Evolutionary conservation across 2,329 filamentous ascomycete genomes (phyloP), one percentile per base, ranked within the genome.

Genomic region (Exophiala sp.): DNA sequence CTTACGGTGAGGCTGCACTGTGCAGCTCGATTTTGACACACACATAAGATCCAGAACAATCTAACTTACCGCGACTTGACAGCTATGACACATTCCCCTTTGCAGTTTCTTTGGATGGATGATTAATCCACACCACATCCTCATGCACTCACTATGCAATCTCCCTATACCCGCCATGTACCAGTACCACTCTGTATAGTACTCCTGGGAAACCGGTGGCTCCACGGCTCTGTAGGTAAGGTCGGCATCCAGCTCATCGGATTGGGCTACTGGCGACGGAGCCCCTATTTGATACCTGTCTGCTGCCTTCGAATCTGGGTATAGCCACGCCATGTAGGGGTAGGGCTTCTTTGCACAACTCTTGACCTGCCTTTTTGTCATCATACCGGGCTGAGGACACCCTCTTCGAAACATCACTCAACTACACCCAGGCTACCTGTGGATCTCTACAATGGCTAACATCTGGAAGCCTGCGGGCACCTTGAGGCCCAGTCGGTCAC

Each of bases 361-460:
- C 36, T 55, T 58, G 47, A 42, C 24, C 9, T 42, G 20, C 16
- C 9, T 42, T 48, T 48, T 36, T 52, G 55, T 51, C 50, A 54
- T 47, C n/a, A 24, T 34, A 12, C 5, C 9, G 34, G 18, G 34
- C 35, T 34, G 38, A 38, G 33, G 29, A 52, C 53, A 34, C 12
- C 39, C 18, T 21, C 32, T 11, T 34, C 12, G 6, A 12, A 14
- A 16, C 5, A 44, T 24, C 21, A 36, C 41, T 18, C 24, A 29
- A 29, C 24, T 5, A 29, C 7, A 8, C 24, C 24, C 24, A 29
- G 24, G 24, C 7, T 29, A 29, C 7, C 7, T 29, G 24, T 29
- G 24, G 24, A 29, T 29, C 24, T 29, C 7, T 29, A 29, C 24
- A 3, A 8, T 29, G 11, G 12, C 11, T 4, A 24, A 14, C 5